Percentiles rank a stretch among this genome's conserved stretches.
Conservation (phyloP, 805 yeast genomes). For the Wickerhamiella spandovensis region DNA sequence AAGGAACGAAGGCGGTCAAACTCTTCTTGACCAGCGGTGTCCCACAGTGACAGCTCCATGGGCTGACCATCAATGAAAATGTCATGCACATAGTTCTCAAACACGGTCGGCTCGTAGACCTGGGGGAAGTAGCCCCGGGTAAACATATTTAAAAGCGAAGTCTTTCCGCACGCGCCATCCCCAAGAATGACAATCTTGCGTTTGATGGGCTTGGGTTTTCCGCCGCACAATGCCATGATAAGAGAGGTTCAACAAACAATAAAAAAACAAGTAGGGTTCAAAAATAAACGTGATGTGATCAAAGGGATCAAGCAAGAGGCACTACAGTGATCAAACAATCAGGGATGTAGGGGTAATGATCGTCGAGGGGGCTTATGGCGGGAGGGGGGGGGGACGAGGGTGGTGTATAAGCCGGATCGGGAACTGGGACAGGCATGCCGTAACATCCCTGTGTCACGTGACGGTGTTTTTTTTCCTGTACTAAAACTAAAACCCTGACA, state of each 20-base stretch:
- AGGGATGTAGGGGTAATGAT: background rate
- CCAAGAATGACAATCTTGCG: constrained; percentile 90
- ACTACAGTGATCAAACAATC: background rate
- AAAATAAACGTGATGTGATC: background rate
- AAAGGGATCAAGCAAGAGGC: background rate
- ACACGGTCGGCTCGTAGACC: constrained; percentile 95
- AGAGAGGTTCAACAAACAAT: background rate
- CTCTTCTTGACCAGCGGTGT: constrained; percentile 98
- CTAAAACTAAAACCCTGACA: background rate
- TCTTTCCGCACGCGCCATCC: constrained; percentile 98
- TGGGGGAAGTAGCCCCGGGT: constrained; percentile 97
- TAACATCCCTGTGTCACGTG: background rate
- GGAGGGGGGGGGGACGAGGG: background rate
- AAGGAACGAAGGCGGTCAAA: constrained; percentile 87
- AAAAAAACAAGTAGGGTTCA: background rate
- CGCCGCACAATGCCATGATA: constrained; percentile 28
- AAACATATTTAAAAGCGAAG: constrained; percentile 85
- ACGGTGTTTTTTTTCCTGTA: background rate
- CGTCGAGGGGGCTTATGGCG: background rate
- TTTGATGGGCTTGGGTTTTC: constrained; percentile 38
- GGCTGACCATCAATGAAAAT: constrained; percentile 91
- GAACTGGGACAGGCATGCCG: background rate
- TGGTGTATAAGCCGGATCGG: background rate
- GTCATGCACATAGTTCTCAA: constrained; percentile 94
- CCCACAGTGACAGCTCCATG: constrained; percentile 89